Evolutionary conservation across 306 rosid genomes (phyloP).

Genomic region (Corylus avellana): DNA sequence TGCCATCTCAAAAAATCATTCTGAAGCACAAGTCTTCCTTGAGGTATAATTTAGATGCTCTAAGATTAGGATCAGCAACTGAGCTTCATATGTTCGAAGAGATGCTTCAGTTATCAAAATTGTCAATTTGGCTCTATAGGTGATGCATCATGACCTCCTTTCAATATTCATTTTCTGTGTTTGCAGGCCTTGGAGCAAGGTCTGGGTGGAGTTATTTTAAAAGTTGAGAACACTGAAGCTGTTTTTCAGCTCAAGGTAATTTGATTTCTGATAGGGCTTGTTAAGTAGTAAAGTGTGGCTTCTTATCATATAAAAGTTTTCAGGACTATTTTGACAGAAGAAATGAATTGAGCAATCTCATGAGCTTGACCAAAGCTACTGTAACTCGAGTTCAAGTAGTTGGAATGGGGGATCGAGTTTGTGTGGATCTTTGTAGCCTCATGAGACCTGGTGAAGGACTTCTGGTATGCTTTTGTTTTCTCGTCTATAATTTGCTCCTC

Average conservation of each 20-base stretch:
- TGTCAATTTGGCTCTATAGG: background rate
- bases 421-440: constrained; percentile 92
- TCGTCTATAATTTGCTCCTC: background rate
- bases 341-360: constrained; percentile 54
- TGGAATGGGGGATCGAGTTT: constrained; percentile 98
- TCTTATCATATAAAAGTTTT: constrained; percentile 41
- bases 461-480: constrained; percentile 51
- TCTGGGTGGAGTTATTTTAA: constrained; percentile 83
- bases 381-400: constrained; percentile 61
- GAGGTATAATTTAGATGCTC: constrained; percentile 47
- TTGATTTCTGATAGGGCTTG: constrained; percentile 23
- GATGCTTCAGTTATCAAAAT: background rate
- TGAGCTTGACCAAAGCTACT: constrained; percentile 74
- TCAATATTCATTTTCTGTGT: constrained; percentile 21
- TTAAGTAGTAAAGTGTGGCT: constrained; percentile 21
- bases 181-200: constrained; percentile 85
- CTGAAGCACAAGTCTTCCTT: constrained; percentile 70
- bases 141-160: background rate
- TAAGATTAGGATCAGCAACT: background rate
- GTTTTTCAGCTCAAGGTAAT: constrained; percentile 82
- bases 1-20: too few relatives aligned
- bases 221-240: constrained; percentile 70
- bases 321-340: constrained; percentile 91
- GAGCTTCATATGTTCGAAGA: background rate
- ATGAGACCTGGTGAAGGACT: constrained; percentile 96